Evolutionary conservation across 352 stramenopile genomes (phyloP).

Genomic region (Phytophthora cactorum): DNA sequence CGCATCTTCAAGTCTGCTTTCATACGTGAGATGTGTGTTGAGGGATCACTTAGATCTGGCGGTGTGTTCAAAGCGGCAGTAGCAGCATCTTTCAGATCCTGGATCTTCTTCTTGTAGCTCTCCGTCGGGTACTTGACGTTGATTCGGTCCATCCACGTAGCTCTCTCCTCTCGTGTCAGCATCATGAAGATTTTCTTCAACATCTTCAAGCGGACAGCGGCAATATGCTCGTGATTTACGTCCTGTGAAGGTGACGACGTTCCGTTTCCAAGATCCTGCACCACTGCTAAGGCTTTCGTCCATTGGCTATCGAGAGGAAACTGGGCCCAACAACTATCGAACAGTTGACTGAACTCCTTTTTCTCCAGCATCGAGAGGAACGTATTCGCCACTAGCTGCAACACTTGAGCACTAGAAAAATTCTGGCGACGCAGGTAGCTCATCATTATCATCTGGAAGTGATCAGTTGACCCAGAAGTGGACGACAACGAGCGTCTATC

Average conservation of each 20-base stretch:
- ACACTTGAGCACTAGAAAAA: conserved; percentile 51
- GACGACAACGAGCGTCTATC: conserved; percentile 21
- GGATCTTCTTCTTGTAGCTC: conserved; percentile 42
- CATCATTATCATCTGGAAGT: conserved; percentile 67
- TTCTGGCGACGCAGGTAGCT: conserved; percentile 66
- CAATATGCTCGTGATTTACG: conserved; percentile 32
- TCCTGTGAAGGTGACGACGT: conserved; percentile 10
- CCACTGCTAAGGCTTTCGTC: conserved; percentile 49
- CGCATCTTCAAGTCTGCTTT: conserved; percentile 62
- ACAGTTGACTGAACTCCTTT: conserved; percentile 44
- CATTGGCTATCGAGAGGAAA: conserved; percentile 46
- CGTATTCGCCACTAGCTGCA: conserved; percentile 46
- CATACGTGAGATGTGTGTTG: conserved; percentile 41
- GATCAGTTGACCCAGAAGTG: conserved; percentile 41
- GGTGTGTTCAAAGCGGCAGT: conserved; percentile 17
- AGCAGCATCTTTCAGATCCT: conserved; percentile 23
- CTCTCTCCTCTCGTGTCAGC: conserved; percentile 56
- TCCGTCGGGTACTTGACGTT: conserved; percentile 54
- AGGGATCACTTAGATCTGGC: conserved; percentile 40
- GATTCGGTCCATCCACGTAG: conserved; percentile 58
- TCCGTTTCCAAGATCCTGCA: conserved; percentile 49
- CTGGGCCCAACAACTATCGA: conserved; percentile 48
- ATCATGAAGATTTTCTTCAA: conserved; percentile 66
- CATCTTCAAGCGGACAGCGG: conserved; percentile 46
- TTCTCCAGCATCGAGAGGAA: conserved; percentile 59